Evolutionary conservation across 1,284 basidiomycete species (phyloP), one percentile per base, ranked within the genome.

Genomic region (Cryptococcus jaspeensis): DNA sequence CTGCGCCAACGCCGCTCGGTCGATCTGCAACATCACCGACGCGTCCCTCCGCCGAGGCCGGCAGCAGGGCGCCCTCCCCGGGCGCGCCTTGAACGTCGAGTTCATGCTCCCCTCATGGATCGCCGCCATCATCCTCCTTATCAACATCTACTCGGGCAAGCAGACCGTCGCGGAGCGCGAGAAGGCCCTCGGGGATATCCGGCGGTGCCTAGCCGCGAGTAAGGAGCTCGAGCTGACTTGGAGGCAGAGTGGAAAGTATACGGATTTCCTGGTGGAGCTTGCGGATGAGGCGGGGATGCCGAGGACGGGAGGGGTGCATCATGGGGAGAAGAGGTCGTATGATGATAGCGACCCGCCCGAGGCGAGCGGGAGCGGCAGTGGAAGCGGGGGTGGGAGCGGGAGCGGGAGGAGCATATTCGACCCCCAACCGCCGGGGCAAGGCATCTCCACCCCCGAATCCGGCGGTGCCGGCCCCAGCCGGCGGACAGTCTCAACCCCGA

Each of bases 1-100:
- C 49, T 92, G 90, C 71, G 87, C 86, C 16, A 91, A 89, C 60
- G 90, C 90, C 1, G 88, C 90, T 0, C 80, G 89, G n/a, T 86
- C 86, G 2, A 88, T 86, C 58, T 84, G 83, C 41, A 88, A 88
- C 67, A 82, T 92, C 35, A 78, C 87, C 22, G 85, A 90, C 62
- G 67, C 70, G 2, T 63, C 72, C 6, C 59, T 74, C n/a, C 62
- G 66, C n/a, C 62, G 76, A 18, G 67, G 71, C 6, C 59, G 71
- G 38, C 61, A 63, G 39, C 48, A 47, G 7, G 69, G 72, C 48
- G 56, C 59, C 11, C 76, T 81, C 11, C 81, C 80, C 32, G 73
- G 81, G 16, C 81, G 81, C 41, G 58, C 60, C 16, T 64, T 78
- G 36, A 57, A 60, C 18, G 60, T 68, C 28, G 49, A 63, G 18